A percentile compares a stretch with the other conserved stretches of the same genome.
Evolutionary conservation across 306 rosid genomes (phyloP).

Genomic region (Fragaria nilgerrensis): DNA sequence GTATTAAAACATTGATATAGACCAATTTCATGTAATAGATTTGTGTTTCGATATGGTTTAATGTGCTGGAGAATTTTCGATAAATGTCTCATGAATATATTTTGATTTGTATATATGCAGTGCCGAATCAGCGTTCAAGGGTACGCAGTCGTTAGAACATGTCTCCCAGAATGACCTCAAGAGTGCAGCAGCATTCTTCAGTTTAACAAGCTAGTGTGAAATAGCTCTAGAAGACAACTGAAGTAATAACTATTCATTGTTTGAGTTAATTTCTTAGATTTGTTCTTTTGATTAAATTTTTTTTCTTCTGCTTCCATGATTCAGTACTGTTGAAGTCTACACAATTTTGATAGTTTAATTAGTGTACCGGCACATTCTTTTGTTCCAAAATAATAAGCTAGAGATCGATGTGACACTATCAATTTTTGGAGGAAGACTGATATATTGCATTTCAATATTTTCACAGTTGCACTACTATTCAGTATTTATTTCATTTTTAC

Average conservation of each 20-base stretch:
- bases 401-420: not conserved
- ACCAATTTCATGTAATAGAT: not conserved
- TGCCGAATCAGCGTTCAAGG: slow-evolving; percentile 31
- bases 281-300: not conserved
- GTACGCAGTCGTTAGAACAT: slow-evolving; percentile 18
- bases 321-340: not conserved
- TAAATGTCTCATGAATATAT: not conserved
- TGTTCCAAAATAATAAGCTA: not conserved
- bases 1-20: no score
- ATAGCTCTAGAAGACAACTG: slow-evolving; percentile 2
- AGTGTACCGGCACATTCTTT: not conserved
- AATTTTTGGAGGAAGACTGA: not conserved
- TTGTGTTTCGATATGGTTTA: not conserved
- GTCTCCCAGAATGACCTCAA: slow-evolving; percentile 26
- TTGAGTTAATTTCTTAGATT: not conserved
- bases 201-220: slow-evolving; percentile 29
- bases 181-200: slow-evolving; percentile 41
- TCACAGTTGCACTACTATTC: not conserved
- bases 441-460: not conserved
- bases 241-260: slow-evolving; percentile 3
- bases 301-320: not conserved
- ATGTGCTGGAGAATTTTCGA: not conserved
- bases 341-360: not conserved
- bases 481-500: not conserved
- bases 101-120: slow-evolving; percentile 18